Conservation (phyloP, 2,329 filamentous ascomycete genomes). For the Penicillium corylophilum region DNA sequence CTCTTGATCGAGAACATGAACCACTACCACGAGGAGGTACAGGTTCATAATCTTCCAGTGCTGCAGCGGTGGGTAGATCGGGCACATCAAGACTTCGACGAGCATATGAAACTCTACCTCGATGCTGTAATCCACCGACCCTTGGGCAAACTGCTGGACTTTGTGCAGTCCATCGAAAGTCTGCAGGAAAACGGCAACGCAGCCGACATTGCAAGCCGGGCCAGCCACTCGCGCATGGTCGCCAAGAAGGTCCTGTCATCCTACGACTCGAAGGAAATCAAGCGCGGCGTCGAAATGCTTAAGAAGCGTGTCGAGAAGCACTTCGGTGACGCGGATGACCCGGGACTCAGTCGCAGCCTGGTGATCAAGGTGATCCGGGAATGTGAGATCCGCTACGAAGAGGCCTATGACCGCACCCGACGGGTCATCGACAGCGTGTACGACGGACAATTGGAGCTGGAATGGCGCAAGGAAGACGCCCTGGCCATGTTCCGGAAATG, state of each 20-base stretch:
- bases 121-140: constrained; percentile 85
- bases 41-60: constrained; percentile 69
- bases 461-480: constrained; percentile 50
- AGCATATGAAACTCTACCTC: constrained; percentile 86
- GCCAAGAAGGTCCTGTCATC: constrained; percentile 83
- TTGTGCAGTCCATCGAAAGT: constrained; percentile 83
- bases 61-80: constrained; percentile 80
- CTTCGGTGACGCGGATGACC: constrained; percentile 85
- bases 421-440: constrained; percentile 47
- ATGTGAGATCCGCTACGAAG: constrained; percentile 58
- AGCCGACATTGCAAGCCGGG: constrained; percentile 69
- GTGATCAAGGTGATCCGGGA: constrained; percentile 61
- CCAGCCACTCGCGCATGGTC: constrained; percentile 75
- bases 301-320: constrained; percentile 95
- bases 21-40: constrained; percentile 90
- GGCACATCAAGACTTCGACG: constrained; percentile 73
- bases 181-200: constrained; percentile 57
- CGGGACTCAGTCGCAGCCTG: constrained; percentile 59
- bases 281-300: constrained; percentile 84
- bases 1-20: constrained; percentile 99
- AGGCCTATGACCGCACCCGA: constrained; percentile 52
- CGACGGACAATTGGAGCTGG: constrained; percentile 47
- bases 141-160: constrained; percentile 85
- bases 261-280: constrained; percentile 80
- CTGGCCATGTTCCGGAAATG: constrained; percentile 44